Evolutionary conservation across 768 basidiomycete genomes (phyloP).

Genomic region (Symmetrospora coprosmae): DNA sequence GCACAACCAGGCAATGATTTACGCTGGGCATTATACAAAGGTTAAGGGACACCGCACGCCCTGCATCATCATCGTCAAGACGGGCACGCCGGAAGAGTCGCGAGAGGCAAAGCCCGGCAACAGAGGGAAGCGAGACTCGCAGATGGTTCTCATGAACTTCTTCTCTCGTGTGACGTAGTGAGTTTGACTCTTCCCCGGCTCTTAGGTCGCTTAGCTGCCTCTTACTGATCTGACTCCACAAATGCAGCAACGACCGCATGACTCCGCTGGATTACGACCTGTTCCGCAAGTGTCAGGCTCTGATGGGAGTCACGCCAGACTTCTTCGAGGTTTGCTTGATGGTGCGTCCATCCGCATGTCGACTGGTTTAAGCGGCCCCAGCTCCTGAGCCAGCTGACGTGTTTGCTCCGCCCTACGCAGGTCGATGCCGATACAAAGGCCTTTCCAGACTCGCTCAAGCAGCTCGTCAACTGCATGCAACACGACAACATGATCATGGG

Average conservation of each 20-base stretch:
- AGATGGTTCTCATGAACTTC: conserved; percentile 98
- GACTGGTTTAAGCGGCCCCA: too few species aligned
- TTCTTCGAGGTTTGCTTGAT: conserved; percentile 95
- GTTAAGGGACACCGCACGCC: conserved; percentile 82
- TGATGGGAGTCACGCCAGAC: conserved; percentile 99
- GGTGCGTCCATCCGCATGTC: conserved; percentile 47
- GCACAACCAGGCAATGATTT: conserved; percentile 91
- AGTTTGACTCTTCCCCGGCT: conserved; percentile 20
- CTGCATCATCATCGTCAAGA: conserved; percentile 87
- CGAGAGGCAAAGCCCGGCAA: conserved; percentile 91
- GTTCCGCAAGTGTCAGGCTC: conserved; percentile 84
- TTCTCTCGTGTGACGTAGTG: conserved; percentile 89
- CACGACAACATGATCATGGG: conserved; percentile 99
- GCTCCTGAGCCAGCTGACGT: too few species aligned
- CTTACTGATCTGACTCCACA: neutral
- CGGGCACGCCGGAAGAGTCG: conserved; percentile 77
- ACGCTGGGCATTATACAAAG: conserved; percentile 98
- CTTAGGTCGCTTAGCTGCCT: too few species aligned
- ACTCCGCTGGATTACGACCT: conserved; percentile 91
- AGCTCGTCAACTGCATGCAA: conserved; percentile 96
- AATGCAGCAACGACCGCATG: conserved; percentile 83
- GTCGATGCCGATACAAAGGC: conserved; percentile 98
- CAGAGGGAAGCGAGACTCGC: conserved; percentile 94
- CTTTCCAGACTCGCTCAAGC: conserved; percentile 71
- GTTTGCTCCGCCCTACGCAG: conserved; percentile 40